A percentile compares a stretch with the other conserved stretches of the same genome.
phyloP scores from a whole-genome alignment of 768 basidiomycete genomes.

The Tremella mesenterica region DNA sequence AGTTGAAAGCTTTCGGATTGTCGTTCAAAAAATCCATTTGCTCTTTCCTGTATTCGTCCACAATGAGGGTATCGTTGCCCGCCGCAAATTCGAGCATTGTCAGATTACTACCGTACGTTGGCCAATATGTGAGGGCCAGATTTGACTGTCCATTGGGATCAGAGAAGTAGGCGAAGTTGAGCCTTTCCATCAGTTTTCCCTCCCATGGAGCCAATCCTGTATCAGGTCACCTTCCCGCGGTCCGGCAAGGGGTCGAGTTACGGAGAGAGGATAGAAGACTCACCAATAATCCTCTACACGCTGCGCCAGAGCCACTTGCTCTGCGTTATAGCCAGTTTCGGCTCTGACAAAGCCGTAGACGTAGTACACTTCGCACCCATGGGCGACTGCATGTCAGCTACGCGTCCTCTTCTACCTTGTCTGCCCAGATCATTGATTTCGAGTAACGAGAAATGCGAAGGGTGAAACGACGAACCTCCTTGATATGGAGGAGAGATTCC shows the following conservation, averaged over 20 bases:
- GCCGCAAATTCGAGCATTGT: conserved; percentile 20
- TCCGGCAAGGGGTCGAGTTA: no score
- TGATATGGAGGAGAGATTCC: no score
- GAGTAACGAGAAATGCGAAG: no score
- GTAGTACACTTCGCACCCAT: not conserved
- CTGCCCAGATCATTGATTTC: no score
- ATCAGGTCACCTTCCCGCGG: not conserved
- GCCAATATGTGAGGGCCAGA: conserved; percentile 26
- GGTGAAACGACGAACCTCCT: no score
- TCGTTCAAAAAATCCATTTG: conserved; percentile 32
- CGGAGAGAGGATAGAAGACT: no score
- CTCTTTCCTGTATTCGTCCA: conserved; percentile 27
- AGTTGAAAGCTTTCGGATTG: conserved; percentile 26
- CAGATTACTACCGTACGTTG: conserved; percentile 12
- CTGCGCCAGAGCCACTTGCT: conserved; percentile 16
- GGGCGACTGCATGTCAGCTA: conserved; percentile 4
- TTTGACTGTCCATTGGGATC: conserved; percentile 21
- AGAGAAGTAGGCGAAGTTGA: conserved; percentile 39
- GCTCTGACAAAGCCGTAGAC: not conserved
- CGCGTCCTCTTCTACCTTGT: no score
- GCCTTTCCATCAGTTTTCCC: conserved; percentile 9
- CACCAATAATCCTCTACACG: conserved; percentile 38
- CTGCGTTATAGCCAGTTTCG: conserved; percentile 6
- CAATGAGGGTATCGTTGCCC: conserved; percentile 29
- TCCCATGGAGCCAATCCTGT: not conserved